Evolutionary conservation across 2,329 filamentous ascomycete species (phyloP).

Genomic region (Aspergillus puulaauensis): DNA sequence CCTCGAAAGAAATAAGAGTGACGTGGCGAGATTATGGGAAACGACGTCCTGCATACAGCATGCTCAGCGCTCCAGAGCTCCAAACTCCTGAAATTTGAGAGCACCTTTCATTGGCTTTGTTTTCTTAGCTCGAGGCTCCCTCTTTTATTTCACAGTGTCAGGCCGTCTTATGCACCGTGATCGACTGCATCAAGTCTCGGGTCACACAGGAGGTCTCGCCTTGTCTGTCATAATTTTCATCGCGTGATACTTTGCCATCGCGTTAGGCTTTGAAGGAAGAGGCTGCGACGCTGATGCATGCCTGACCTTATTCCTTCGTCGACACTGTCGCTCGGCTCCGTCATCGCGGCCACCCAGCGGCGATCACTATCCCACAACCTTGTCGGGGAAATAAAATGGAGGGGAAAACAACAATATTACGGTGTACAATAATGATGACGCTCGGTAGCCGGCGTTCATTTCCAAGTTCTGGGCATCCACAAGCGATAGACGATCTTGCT

Average conservation of each 20-base stretch:
- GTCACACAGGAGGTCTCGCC: neutral
- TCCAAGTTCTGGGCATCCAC: neutral
- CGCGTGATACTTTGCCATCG: slow-evolving; percentile 15
- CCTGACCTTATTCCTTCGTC: slow-evolving; percentile 6
- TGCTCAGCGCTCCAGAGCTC: neutral
- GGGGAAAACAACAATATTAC: neutral
- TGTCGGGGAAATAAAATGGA: neutral
- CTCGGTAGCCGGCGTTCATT: neutral
- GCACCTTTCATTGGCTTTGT: neutral
- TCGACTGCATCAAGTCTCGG: slow-evolving; percentile 3
- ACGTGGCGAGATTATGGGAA: slow-evolving; percentile 20
- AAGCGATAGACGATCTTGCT: neutral
- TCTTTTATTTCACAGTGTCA: neutral
- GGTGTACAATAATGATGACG: too few relatives aligned
- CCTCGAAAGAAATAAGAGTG: slow-evolving; percentile 4
- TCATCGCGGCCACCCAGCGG: neutral
- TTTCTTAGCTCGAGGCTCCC: neutral
- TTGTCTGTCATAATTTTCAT: slow-evolving; percentile 5
- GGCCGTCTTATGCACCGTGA: slow-evolving; percentile 11
- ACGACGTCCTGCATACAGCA: neutral
- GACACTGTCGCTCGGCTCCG: neutral
- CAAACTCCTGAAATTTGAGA: neutral
- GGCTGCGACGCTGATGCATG: slow-evolving; percentile 12
- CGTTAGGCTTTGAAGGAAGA: slow-evolving; percentile 10
- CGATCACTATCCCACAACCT: neutral